These are phyloP conservation scores for Komagataella phaffii DNA, from an alignment of 805 yeast species.

Conservation along the genomic window DNA sequence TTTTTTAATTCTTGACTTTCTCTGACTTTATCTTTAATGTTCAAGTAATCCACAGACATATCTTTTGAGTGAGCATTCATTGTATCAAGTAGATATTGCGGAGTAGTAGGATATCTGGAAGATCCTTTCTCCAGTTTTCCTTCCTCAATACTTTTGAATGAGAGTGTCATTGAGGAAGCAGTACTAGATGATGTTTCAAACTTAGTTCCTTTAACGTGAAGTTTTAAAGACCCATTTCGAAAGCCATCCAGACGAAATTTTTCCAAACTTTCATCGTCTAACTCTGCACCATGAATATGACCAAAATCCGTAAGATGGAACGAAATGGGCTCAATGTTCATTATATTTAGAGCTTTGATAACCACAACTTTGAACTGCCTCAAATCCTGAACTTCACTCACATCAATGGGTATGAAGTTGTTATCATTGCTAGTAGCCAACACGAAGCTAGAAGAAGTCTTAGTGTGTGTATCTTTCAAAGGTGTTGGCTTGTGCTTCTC, in stretches of 20 bases:
- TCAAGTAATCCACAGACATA: conserved; percentile 33
- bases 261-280: conserved; percentile 35
- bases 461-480: conserved; percentile 10
- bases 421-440: conserved; percentile 54
- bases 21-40: conserved; percentile 31
- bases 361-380: conserved; percentile 26
- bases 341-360: conserved; percentile 21
- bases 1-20: background rate
- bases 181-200: conserved; percentile 18
- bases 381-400: conserved; percentile 15
- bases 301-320: conserved; percentile 62
- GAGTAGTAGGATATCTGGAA: conserved; percentile 43
- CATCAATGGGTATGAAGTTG: conserved; percentile 36
- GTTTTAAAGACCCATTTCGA: conserved; percentile 12
- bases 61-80: conserved; percentile 14
- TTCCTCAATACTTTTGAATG: conserved; percentile 32
- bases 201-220: conserved; percentile 7
- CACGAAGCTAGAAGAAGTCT: conserved; percentile 15
- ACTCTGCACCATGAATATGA: conserved; percentile 38
- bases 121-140: conserved; percentile 12
- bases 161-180: conserved; percentile 40
- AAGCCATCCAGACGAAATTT: conserved; percentile 21
- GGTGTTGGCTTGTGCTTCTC: conserved; percentile 24
- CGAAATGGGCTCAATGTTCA: conserved; percentile 19
- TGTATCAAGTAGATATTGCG: conserved; percentile 45